Conservation (phyloP, 179 eudicot species). For the Beta macrorhiza region DNA sequence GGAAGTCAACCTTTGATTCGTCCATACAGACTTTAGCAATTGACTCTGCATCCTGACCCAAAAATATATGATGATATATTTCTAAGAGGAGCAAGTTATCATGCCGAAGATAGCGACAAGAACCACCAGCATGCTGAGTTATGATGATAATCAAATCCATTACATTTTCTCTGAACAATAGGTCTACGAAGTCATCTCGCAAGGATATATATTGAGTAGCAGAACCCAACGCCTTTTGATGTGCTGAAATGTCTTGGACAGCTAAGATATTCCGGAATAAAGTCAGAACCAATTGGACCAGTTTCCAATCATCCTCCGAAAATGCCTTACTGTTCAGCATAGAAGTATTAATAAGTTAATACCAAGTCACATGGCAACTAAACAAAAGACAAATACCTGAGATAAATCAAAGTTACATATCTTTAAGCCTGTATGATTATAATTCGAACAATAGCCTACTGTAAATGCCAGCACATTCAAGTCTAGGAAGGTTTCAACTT, state of each 20-base stretch:
- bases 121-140: conserved; percentile 75
- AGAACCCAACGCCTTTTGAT: conserved; percentile 62
- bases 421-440: not conserved
- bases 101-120: conserved; percentile 63
- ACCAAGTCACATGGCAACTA: not conserved
- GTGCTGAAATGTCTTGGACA: conserved; percentile 65
- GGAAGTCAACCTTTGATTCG: conserved; percentile 54
- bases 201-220: conserved; percentile 54
- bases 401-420: not conserved
- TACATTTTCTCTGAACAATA: conserved; percentile 75
- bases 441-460: not conserved
- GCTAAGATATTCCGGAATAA: conserved; percentile 83
- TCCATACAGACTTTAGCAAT: conserved; percentile 57
- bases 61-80: conserved; percentile 59
- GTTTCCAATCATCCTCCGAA: conserved; percentile 94
- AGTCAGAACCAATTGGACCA: conserved; percentile 87
- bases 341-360: conserved; percentile 7
- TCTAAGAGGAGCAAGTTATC: conserved; percentile 91
- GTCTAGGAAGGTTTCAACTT: not conserved
- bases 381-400: not conserved
- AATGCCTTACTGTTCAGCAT: conserved; percentile 57
- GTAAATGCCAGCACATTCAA: conserved; percentile 2
- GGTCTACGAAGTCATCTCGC: conserved; percentile 71
- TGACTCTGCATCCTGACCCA: conserved; percentile 79
- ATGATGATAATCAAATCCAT: conserved; percentile 79